Percentiles rank a stretch among this genome's conserved stretches.
Evolutionary conservation across 345 rosid genomes (phyloP).

Genomic region (Dipteronia dyeriana): DNA sequence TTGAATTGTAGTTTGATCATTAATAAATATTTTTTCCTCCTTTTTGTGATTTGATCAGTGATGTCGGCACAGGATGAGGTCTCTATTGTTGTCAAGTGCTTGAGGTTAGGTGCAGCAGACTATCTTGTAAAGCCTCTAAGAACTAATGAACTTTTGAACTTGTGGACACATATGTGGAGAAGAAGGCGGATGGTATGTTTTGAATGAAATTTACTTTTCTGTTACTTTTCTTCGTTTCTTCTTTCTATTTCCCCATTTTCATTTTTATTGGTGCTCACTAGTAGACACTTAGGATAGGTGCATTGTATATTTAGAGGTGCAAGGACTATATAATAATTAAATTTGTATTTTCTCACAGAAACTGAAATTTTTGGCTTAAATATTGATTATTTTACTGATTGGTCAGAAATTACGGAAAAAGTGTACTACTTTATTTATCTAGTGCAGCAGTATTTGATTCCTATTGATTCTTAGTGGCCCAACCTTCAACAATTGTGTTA

Average conservation of each 20-base stretch:
- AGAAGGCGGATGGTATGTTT: constrained; percentile 56
- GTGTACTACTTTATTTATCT: constrained; percentile 6
- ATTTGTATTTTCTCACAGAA: not conserved
- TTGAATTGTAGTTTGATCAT: not conserved
- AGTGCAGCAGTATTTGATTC: not conserved
- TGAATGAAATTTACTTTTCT: constrained; percentile 15
- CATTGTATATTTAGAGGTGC: not conserved
- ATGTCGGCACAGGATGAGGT: constrained; percentile 89
- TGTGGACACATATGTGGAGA: constrained; percentile 94
- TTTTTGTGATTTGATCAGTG: constrained; percentile 47
- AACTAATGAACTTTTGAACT: constrained; percentile 70
- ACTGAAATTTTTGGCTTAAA: not conserved
- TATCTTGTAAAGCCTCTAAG: constrained; percentile 88
- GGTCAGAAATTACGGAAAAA: not conserved
- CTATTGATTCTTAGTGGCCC: not conserved
- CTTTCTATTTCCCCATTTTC: not conserved
- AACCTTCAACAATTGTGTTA: not conserved
- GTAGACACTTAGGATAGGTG: not conserved
- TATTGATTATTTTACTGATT: not conserved
- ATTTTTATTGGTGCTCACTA: not conserved
- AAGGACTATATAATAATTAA: not conserved
- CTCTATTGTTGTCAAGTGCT: constrained; percentile 74
- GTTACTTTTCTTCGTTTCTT: not conserved
- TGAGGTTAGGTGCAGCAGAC: constrained; percentile 87
- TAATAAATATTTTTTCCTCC: constrained; percentile 1